These are phyloP conservation scores for Mycena filopes DNA, from an alignment of 768 basidiomycete species.

Conservation along the genomic window DNA sequence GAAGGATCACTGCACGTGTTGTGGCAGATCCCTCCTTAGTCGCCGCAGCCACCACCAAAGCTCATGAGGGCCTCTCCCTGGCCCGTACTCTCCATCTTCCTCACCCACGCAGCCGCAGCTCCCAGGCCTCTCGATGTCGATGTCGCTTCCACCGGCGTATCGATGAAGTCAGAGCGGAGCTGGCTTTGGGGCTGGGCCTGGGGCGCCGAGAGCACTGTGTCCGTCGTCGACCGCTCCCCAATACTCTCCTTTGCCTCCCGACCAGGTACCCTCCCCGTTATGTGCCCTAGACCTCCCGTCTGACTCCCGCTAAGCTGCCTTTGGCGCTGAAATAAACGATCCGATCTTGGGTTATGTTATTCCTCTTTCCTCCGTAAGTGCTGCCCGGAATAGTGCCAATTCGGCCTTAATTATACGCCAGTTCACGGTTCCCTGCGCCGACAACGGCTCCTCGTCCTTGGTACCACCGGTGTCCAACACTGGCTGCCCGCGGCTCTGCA, in stretches of 20 bases:
- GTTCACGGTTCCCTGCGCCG: slow-evolving; percentile 65
- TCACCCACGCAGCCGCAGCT: slow-evolving; percentile 10
- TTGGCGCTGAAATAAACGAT: slow-evolving; percentile 78
- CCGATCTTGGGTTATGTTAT: slow-evolving; percentile 78
- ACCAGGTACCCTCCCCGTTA: slow-evolving; percentile 51
- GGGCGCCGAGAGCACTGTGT: slow-evolving; percentile 76
- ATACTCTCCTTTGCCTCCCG: slow-evolving; percentile 77
- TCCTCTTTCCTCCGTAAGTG: slow-evolving; percentile 61
- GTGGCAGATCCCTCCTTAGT: too few species aligned
- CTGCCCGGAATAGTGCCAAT: neutral
- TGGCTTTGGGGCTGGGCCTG: slow-evolving; percentile 76
- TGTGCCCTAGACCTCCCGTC: slow-evolving; percentile 6
- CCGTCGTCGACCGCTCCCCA: slow-evolving; percentile 80
- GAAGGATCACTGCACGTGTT: too few species aligned
- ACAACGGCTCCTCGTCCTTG: slow-evolving; percentile 40
- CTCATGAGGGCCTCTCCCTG: slow-evolving; percentile 23
- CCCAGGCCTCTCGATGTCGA: slow-evolving; percentile 49
- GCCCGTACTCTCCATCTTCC: slow-evolving; percentile 22
- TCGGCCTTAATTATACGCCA: neutral
- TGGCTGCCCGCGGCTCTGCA: slow-evolving; percentile 79
- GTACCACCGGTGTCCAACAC: slow-evolving; percentile 49
- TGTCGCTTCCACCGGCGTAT: slow-evolving; percentile 13
- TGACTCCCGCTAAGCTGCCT: slow-evolving; percentile 62
- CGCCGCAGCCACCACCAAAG: too few species aligned
- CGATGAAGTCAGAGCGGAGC: slow-evolving; percentile 62